Conservation (phyloP, 1,139 yeast genomes). For the Hemisphaericaspora subhashii region DNA sequence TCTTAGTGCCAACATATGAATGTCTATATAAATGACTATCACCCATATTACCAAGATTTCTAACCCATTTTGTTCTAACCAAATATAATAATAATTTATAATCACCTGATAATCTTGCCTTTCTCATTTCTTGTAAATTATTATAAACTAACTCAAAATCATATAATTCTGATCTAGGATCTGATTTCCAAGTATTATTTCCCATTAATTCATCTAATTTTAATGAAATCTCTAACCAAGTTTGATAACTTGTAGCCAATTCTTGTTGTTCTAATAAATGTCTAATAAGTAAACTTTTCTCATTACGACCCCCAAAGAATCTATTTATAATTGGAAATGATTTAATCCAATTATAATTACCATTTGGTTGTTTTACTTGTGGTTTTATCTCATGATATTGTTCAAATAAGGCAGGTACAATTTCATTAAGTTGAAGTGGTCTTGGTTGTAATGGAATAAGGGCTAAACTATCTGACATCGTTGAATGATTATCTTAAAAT, state of each 20-base stretch:
- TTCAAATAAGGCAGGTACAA: not conserved
- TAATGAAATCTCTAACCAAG: constrained; percentile 68
- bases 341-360: constrained; percentile 7
- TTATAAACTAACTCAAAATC: constrained; percentile 63
- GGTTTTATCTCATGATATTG: not conserved
- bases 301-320: constrained; percentile 28
- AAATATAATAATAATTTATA: constrained; percentile 63
- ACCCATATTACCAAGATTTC: constrained; percentile 89
- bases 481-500: too few relatives aligned
- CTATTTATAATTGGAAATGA: constrained; percentile 30
- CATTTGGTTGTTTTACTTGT: constrained; percentile 1
- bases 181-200: constrained; percentile 69
- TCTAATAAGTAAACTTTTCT: constrained; percentile 26
- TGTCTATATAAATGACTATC: constrained; percentile 75
- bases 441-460: not conserved
- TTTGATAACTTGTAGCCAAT: constrained; percentile 61
- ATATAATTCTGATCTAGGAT: constrained; percentile 61
- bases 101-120: constrained; percentile 59
- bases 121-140: constrained; percentile 57
- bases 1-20: constrained; percentile 84
- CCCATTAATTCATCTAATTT: constrained; percentile 65
- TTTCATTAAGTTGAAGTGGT: not conserved
- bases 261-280: constrained; percentile 49
- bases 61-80: constrained; percentile 79
- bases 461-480: not conserved